Evolutionary conservation across 495 filamentous ascomycete species (phyloP).

Genomic region (Achaetomiella virescens): DNA sequence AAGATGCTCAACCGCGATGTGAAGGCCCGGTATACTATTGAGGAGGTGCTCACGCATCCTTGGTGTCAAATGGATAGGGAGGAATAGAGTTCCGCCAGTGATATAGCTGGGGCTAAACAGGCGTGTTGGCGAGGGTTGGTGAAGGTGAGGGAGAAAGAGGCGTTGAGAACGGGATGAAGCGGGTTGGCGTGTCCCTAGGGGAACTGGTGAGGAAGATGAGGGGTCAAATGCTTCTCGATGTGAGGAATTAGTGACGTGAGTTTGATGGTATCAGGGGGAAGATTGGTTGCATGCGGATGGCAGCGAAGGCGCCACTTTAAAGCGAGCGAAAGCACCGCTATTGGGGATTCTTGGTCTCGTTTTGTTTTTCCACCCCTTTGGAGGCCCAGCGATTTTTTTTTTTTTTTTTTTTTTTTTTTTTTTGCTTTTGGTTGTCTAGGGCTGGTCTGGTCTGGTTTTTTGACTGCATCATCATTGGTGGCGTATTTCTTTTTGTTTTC

Average conservation of each 20-base stretch:
- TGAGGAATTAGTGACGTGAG: not conserved
- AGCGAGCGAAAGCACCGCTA: not conserved
- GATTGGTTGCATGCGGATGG: too few species aligned
- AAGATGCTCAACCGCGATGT: constrained; percentile 90
- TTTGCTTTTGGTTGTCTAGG: not conserved
- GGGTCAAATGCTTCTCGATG: not conserved
- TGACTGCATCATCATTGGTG: constrained; percentile 6
- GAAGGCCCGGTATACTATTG: constrained; percentile 70
- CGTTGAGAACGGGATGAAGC: not conserved
- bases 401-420: not conserved
- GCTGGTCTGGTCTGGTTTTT: not conserved
- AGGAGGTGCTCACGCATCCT: constrained; percentile 75
- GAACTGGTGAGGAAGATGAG: not conserved
- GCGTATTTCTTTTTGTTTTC: not conserved
- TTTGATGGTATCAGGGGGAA: not conserved
- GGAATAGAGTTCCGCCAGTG: not conserved
- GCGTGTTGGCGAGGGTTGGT: not conserved
- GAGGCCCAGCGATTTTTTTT: not conserved
- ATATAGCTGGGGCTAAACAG: too few species aligned
- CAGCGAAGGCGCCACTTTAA: too few species aligned
- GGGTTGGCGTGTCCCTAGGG: not conserved
- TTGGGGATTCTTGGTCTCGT: not conserved
- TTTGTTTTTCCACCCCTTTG: not conserved
- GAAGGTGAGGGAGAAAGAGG: not conserved
- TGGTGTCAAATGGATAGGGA: constrained; percentile 51